Evolutionary conservation across 306 rosid species (phyloP).

Genomic region (Fagus crenata): DNA sequence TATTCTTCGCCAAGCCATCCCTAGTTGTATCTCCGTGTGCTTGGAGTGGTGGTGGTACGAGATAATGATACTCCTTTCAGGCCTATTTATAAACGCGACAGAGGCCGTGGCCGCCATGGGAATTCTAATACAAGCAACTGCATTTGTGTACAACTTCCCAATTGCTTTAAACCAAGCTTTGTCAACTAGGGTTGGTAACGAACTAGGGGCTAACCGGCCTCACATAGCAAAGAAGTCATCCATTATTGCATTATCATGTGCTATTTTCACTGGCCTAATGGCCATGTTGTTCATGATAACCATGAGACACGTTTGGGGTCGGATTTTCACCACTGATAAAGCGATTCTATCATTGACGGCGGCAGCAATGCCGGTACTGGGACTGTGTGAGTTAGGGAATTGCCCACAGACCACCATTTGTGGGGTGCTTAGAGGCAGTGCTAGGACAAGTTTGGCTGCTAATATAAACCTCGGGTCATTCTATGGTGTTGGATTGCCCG

Average conservation of each 20-base stretch:
- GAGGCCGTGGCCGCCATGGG: conserved; percentile 45
- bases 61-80: conserved; percentile 39
- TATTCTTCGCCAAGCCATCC: conserved; percentile 40
- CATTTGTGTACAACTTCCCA: conserved; percentile 42
- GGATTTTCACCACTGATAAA: conserved; percentile 29
- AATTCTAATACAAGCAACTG: conserved; percentile 48
- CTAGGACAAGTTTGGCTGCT: conserved; percentile 38
- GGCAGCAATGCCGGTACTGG: conserved; percentile 29
- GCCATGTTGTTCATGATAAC: conserved; percentile 28
- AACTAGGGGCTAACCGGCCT: conserved; percentile 43
- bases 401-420: conserved; percentile 47
- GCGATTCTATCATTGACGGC: conserved; percentile 22
- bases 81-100: conserved; percentile 22
- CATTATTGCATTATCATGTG: conserved; percentile 22
- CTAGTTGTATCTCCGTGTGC: conserved; percentile 42
- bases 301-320: conserved; percentile 32
- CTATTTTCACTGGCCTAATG: conserved; percentile 23
- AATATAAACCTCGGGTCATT: conserved; percentile 26
- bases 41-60: conserved; percentile 68
- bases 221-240: conserved; percentile 35
- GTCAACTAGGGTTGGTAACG: conserved; percentile 47
- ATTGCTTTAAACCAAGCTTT: conserved; percentile 40
- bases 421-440: conserved; percentile 46
- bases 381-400: conserved; percentile 50
- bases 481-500: conserved; percentile 38